Conservation (phyloP, 129 eudicot species). For the Flaveria bidentis region DNA sequence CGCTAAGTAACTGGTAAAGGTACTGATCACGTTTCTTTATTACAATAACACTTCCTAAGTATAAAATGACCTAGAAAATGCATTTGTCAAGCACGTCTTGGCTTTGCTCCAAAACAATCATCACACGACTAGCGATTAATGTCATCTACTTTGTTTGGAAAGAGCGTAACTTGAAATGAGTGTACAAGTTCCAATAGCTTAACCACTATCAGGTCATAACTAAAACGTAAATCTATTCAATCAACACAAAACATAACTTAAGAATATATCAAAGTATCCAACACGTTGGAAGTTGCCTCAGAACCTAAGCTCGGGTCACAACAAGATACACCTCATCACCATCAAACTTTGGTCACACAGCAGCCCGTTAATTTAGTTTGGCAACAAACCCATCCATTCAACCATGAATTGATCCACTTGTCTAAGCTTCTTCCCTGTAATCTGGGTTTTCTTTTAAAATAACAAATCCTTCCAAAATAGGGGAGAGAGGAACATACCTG, state of each 20-base stretch:
- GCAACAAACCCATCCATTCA: not conserved
- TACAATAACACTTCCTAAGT: not conserved
- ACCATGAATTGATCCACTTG: not conserved
- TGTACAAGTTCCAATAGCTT: constrained; percentile 26
- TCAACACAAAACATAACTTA: constrained; percentile 14
- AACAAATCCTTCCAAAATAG: constrained; percentile 90
- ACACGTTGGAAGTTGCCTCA: constrained; percentile 4
- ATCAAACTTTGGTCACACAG: constrained; percentile 1
- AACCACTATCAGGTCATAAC: constrained; percentile 10
- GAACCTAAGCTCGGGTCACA: not conserved
- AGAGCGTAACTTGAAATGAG: constrained; percentile 3
- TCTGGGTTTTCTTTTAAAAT: constrained; percentile 93
- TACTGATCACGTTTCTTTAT: too few relatives aligned
- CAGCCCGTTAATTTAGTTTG: not conserved
- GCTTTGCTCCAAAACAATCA: not conserved
- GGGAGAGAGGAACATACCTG: constrained; percentile 92
- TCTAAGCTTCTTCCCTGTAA: constrained; percentile 70
- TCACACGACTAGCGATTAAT: not conserved
- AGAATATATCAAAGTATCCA: constrained; percentile 9
- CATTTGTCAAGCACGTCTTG: too few relatives aligned
- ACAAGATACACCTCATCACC: not conserved
- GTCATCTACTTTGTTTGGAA: constrained; percentile 3
- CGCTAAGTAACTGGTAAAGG: too few relatives aligned
- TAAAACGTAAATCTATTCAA: constrained; percentile 10
- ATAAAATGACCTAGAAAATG: not conserved